phyloP scores from a whole-genome alignment of 2,329 filamentous ascomycete genomes.

The Cytospora piceae region DNA sequence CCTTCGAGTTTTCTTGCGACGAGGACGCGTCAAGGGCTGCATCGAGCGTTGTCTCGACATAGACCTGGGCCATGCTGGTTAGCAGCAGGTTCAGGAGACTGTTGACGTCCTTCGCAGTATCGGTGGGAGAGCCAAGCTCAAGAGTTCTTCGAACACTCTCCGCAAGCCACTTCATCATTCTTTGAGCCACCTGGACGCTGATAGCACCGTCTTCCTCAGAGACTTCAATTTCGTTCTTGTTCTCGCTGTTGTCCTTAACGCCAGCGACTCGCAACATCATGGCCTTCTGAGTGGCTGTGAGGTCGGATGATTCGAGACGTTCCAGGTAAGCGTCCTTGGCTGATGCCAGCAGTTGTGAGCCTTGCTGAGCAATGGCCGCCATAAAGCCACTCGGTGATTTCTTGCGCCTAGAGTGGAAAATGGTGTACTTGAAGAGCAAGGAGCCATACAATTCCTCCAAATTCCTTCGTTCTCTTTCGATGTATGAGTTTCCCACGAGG shows the following conservation, averaged over 20 bases:
- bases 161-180: slow-evolving; percentile 97
- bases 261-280: slow-evolving; percentile 91
- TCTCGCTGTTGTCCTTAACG: slow-evolving; percentile 73
- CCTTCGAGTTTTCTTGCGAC: slow-evolving; percentile 76
- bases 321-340: slow-evolving; percentile 92
- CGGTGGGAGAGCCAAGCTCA: slow-evolving; percentile 83
- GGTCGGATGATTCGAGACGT: slow-evolving; percentile 83
- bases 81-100: slow-evolving; percentile 83
- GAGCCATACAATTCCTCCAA: slow-evolving; percentile 87
- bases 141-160: slow-evolving; percentile 90
- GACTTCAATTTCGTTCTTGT: slow-evolving; percentile 86
- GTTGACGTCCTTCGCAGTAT: slow-evolving; percentile 93
- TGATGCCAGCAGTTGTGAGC: slow-evolving; percentile 83
- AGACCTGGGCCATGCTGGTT: slow-evolving; percentile 84
- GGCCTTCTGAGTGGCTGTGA: slow-evolving; percentile 83
- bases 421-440: slow-evolving; percentile 91
- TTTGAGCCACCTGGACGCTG: slow-evolving; percentile 85
- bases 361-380: slow-evolving; percentile 86
- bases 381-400: slow-evolving; percentile 92
- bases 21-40: slow-evolving; percentile 74
- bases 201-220: slow-evolving; percentile 86
- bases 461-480: slow-evolving; percentile 69
- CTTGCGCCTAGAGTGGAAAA: slow-evolving; percentile 88
- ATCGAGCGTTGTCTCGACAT: slow-evolving; percentile 68
- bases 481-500: slow-evolving; percentile 70